Conservation (phyloP, 768 basidiomycete genomes). For the Chiua virens region DNA sequence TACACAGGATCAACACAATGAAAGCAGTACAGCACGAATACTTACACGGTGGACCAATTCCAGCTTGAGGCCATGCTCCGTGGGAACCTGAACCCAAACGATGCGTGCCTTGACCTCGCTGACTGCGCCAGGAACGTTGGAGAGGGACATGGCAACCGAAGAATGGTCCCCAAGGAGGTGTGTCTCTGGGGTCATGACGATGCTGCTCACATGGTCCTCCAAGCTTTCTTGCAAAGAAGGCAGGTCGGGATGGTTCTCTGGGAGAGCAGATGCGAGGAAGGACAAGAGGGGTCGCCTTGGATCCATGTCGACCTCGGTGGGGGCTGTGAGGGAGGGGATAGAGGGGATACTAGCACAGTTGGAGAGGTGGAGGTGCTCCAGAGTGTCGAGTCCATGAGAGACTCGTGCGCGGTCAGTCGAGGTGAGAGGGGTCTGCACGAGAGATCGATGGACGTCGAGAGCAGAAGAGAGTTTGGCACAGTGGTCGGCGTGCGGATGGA, state of each 20-base stretch:
- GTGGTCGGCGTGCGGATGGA: constrained; percentile 53
- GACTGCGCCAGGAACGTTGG: constrained; percentile 68
- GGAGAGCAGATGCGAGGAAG: constrained; percentile 76
- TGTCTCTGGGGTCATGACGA: constrained; percentile 41
- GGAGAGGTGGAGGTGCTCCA: constrained; percentile 49
- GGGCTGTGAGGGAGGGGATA: constrained; percentile 17
- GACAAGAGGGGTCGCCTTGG: constrained; percentile 62
- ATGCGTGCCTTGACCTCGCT: constrained; percentile 79
- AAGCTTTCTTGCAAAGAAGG: constrained; percentile 49
- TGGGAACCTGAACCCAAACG: constrained; percentile 81
- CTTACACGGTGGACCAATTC: constrained; percentile 61
- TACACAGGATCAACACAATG: background rate
- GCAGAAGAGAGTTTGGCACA: constrained; percentile 47
- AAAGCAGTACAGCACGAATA: background rate
- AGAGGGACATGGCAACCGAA: constrained; percentile 33
- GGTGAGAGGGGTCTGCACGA: constrained; percentile 24
- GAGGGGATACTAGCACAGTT: constrained; percentile 54
- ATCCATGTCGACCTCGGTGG: constrained; percentile 30
- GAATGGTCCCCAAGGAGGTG: constrained; percentile 49
- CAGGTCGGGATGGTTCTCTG: constrained; percentile 43
- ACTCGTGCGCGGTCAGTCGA: constrained; percentile 11
- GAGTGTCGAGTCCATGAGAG: constrained; percentile 18
- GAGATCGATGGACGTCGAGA: constrained; percentile 24
- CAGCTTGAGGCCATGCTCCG: constrained; percentile 58
- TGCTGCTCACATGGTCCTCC: constrained; percentile 48